Conservation (phyloP, 768 basidiomycete genomes). For the Lactarius akahatsu region DNA sequence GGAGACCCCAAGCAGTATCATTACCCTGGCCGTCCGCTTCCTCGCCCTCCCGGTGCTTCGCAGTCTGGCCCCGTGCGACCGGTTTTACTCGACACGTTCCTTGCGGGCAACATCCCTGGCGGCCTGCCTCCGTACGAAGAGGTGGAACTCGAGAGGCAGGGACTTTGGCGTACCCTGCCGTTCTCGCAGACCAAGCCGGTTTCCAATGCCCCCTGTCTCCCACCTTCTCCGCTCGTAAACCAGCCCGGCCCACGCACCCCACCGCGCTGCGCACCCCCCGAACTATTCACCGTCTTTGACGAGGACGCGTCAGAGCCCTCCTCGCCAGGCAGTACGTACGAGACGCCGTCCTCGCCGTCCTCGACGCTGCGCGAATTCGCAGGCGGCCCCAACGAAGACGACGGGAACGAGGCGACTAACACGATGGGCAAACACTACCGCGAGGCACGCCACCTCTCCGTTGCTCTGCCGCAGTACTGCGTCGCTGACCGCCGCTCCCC, state of each 20-base stretch:
- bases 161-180: not conserved
- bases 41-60: conserved; percentile 26
- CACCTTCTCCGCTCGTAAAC: conserved; percentile 7
- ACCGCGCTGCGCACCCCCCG: not conserved
- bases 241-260: not conserved
- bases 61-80: conserved; percentile 20
- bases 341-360: conserved; percentile 6
- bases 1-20: conserved; percentile 11
- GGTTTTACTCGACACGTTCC: conserved; percentile 24
- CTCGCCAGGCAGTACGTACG: conserved; percentile 25
- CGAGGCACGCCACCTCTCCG: conserved; percentile 25
- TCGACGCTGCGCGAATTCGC: conserved; percentile 22
- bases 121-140: conserved; percentile 9
- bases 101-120: conserved; percentile 10
- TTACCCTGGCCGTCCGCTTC: conserved; percentile 29
- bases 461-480: conserved; percentile 12
- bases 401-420: not conserved
- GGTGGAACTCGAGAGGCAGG: conserved; percentile 2
- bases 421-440: conserved; percentile 15
- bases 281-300: conserved; percentile 13
- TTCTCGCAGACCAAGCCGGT: conserved; percentile 1
- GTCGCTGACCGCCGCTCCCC: conserved; percentile 9
- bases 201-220: not conserved
- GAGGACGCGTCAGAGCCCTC: conserved; percentile 16
- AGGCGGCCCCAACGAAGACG: conserved; percentile 4